Evolutionary conservation across 2,329 filamentous ascomycete species (phyloP).

Genomic region (Fusarium sororula): DNA sequence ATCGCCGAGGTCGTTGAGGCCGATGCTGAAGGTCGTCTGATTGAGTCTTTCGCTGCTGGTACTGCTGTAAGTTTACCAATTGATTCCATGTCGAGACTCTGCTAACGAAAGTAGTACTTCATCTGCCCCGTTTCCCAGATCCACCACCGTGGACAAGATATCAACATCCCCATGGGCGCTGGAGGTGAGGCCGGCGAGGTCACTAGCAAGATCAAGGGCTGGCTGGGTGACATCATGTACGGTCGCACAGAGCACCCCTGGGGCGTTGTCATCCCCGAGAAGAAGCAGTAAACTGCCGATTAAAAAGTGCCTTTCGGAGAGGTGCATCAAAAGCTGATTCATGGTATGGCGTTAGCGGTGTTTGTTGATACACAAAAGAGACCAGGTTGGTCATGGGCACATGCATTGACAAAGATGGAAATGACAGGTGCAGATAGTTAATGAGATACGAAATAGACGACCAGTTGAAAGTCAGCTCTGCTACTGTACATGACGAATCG

Average conservation of each 20-base stretch:
- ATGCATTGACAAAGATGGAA: slow-evolving; percentile 1
- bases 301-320: background rate
- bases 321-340: slow-evolving; percentile 18
- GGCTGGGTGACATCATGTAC: slow-evolving; percentile 79
- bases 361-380: slow-evolving; percentile 32
- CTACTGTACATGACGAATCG: background rate
- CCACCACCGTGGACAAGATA: slow-evolving; percentile 71
- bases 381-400: slow-evolving; percentile 9
- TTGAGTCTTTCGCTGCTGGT: slow-evolving; percentile 88
- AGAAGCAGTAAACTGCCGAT: slow-evolving; percentile 55
- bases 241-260: slow-evolving; percentile 74
- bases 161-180: slow-evolving; percentile 68
- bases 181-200: slow-evolving; percentile 61
- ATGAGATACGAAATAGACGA: slow-evolving; percentile 40
- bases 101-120: slow-evolving; percentile 65
- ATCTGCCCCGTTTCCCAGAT: slow-evolving; percentile 74
- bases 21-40: slow-evolving; percentile 74
- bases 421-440: slow-evolving; percentile 22
- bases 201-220: slow-evolving; percentile 71
- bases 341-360: slow-evolving; percentile 40
- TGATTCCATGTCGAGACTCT: background rate
- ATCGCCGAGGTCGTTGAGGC: slow-evolving; percentile 82
- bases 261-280: slow-evolving; percentile 73
- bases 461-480: slow-evolving; percentile 18
- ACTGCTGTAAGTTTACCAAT: slow-evolving; percentile 75